Percentiles rank a stretch among this genome's conserved stretches.
Conservation (phyloP, 495 filamentous ascomycete species). For the Talaromyces thailandensis region DNA sequence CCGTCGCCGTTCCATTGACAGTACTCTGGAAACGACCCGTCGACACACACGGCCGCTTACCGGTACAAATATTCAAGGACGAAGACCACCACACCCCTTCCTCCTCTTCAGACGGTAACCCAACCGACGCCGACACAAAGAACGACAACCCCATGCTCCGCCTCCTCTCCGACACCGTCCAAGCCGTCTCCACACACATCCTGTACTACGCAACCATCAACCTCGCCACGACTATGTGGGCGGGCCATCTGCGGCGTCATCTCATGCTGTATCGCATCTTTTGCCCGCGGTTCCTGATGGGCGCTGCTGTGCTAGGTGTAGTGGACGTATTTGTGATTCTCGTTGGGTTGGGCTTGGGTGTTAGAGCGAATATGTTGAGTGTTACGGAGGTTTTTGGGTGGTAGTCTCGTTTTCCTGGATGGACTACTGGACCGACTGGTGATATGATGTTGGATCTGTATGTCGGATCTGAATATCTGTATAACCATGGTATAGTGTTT, state of each 20-base stretch:
- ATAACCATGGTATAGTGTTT: background rate
- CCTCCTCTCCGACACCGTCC: conserved; percentile 58
- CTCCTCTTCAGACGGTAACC: conserved; percentile 13
- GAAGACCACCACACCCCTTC: background rate
- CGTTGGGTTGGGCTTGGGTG: conserved; percentile 55
- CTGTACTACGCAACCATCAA: conserved; percentile 74
- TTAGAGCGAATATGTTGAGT: conserved; percentile 63
- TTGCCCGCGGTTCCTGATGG: conserved; percentile 80
- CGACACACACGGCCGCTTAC: conserved; percentile 21
- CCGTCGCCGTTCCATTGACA: conserved; percentile 67
- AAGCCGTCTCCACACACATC: conserved; percentile 62
- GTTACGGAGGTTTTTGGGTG: conserved; percentile 85
- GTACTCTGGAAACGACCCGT: conserved; percentile 75
- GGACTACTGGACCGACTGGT: background rate
- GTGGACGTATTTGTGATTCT: conserved; percentile 67
- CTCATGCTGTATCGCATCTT: conserved; percentile 98
- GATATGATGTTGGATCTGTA: background rate
- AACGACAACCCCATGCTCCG: conserved; percentile 11
- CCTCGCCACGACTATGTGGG: conserved; percentile 79
- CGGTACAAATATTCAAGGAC: conserved; percentile 7
- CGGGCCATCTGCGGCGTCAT: conserved; percentile 76
- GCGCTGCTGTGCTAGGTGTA: conserved; percentile 58
- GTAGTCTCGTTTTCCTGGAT: background rate
- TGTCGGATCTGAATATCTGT: background rate
- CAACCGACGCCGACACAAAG: conserved; percentile 32